These are phyloP conservation scores for Scleromitrula shiraiana DNA, from an alignment of 2,329 filamentous ascomycete genomes.

Conservation along the genomic window DNA sequence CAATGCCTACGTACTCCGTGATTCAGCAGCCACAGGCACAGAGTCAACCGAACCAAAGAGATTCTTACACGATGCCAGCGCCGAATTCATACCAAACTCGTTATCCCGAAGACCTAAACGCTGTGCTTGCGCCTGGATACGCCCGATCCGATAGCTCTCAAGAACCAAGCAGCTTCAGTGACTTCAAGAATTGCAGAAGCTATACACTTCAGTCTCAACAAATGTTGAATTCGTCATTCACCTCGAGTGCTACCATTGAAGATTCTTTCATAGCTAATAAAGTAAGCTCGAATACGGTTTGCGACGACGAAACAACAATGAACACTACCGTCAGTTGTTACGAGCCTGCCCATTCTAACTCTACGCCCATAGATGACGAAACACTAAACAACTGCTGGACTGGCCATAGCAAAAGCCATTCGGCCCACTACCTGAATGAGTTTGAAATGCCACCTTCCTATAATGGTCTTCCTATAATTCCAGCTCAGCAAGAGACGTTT, in stretches of 20 bases:
- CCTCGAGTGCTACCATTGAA: conserved; percentile 1
- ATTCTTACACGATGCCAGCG: conserved; percentile 9
- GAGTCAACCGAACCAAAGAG: not conserved
- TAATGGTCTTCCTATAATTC: conserved; percentile 16
- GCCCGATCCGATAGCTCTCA: conserved; percentile 14
- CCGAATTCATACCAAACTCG: conserved; percentile 8
- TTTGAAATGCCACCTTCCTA: conserved; percentile 9
- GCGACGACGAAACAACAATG: conserved; percentile 10
- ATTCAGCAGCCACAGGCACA: conserved; percentile 14
- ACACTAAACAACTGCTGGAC: conserved; percentile 13
- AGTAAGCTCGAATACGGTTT: conserved; percentile 11
- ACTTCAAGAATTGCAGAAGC: conserved; percentile 14
- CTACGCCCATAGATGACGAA: not conserved
- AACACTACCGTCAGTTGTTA: not conserved
- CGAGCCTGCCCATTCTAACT: not conserved
- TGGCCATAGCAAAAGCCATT: not conserved
- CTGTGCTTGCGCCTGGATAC: conserved; percentile 21
- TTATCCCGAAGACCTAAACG: conserved; percentile 12
- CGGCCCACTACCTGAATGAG: not conserved
- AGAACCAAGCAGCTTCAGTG: conserved; percentile 18
- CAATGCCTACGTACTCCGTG: conserved; percentile 9
- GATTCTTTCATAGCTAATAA: conserved; percentile 10
- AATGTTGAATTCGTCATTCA: conserved; percentile 11
- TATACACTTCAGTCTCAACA: conserved; percentile 6
- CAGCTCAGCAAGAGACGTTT: conserved; percentile 4